Evolutionary conservation across 176 grass and related monocot species (phyloP), one percentile per base, ranked within the genome.

Genomic region (Juncus inflexus): DNA sequence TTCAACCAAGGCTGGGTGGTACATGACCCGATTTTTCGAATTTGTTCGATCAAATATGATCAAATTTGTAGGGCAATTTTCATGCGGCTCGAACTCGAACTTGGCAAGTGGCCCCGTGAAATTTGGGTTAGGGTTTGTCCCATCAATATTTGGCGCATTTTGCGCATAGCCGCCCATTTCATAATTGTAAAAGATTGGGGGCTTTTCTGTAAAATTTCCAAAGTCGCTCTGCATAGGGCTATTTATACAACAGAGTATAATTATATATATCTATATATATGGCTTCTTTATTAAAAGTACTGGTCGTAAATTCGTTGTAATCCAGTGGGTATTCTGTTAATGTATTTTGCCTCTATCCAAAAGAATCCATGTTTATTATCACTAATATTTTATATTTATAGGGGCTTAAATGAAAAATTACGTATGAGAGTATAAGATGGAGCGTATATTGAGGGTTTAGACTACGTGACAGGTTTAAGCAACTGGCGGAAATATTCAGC

Each of bases 381-480:
- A 50, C 50, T 67, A 72, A 38, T 38, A 60, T 54, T 64, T 40
- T 68, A 56, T 76, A 62, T 71, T 37, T 71, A 71, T 45, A 15
- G 42, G 28, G 4, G 37, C 42, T 57, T 3, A 9, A 35, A n/a
- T 57, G 52, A 71, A 71, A 41, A 58, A 35, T 10, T 9, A 59
- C 57, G 67, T 58, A 58, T 11, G 61, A 70, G 15, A 55, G 14
- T 35, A 49, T 6, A 59, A 42, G 43, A 67, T 61, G 49, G 40
- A 79, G 15, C 14, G 55, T 7, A 5, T 14, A 39, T 69, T 19
- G 53, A 67, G 43, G 59, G 7, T 77, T 80, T 51, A 71, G 57
- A 80, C 83, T 95, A 90, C 81, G 83, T 95, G 38, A 95, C 73
- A 63, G 86, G 91, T 76, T 95, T 95, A 80, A 95, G 90, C 83